Evolutionary conservation across 805 yeast species (phyloP), one percentile per base, ranked within the genome.

Genomic region (Monosporozyma siamensis): DNA sequence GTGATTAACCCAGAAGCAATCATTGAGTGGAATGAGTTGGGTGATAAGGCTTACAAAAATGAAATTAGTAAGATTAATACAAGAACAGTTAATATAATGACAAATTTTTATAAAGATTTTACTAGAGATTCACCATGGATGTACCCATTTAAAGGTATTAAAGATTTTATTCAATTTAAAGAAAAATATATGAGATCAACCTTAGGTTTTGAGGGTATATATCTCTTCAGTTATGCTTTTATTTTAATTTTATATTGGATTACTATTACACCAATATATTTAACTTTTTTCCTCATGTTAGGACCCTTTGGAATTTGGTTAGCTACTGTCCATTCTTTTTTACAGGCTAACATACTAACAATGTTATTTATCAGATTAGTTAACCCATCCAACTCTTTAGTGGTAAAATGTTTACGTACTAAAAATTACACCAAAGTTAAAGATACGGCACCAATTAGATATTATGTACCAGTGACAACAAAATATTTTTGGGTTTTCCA

Each of bases 311-410:
- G 64, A 3, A 15, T 57, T 22, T 43, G 50, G 7, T 34, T 61
- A 15, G 59, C 63, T 6, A 47, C 53, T 32, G 31, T 57, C 11
- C 65, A 61, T 43, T 48, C 59, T 6, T 42, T 56, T 22, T 37
- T 61, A 30, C 65, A 61, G 10, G 50, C 57, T n/a, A 61, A 59
- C 39, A 40, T 53, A 34, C 47, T 61, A 4, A 51, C 60, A 4
- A 54, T 61, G 61, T 45, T 59, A 56, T 56, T 55, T 38, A 49
- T 61, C 56, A 50, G 65, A 41, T 38, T 55, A 22, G 45, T 55
- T 7, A 61, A 57, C 43, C 43, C 50, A n/a, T 47, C 53, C 26
- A 51, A 49, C 24, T 27, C 42, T 5, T 22, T 56, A 15, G 52
- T 52, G 5, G 39, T 38, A 8, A 39, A 38, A n/a, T 45, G 52